Conservation (phyloP, 106 monocot species). For the Alisma plantagoaquatica region DNA sequence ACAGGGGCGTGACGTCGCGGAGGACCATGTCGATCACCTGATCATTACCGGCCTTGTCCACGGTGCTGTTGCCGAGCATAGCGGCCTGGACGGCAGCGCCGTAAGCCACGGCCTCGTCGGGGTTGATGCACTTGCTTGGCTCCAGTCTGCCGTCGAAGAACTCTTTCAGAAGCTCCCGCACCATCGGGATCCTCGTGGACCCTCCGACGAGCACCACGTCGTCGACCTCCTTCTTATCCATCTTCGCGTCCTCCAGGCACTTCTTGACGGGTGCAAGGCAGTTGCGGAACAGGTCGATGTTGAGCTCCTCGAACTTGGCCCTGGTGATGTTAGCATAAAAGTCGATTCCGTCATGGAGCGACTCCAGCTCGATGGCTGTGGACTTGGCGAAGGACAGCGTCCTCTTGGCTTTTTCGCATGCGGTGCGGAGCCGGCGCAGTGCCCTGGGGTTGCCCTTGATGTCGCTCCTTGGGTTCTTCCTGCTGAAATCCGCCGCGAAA, state of each 20-base stretch:
- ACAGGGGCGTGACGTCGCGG: conserved; percentile 28
- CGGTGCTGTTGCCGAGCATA: conserved; percentile 12
- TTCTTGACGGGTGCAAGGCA: too few species aligned
- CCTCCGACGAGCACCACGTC: conserved; percentile 16
- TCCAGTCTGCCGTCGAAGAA: conserved; percentile 42
- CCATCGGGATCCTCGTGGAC: conserved; percentile 20
- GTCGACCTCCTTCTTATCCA: background rate
- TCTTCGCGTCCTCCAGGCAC: too few species aligned
- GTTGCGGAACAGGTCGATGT: too few species aligned
- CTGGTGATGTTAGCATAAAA: conserved; percentile 9
- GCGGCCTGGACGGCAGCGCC: conserved; percentile 27
- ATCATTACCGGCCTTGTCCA: conserved; percentile 23
- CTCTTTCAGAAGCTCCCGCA: conserved; percentile 33
- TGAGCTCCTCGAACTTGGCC: too few species aligned
- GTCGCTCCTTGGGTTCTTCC: conserved; percentile 10
- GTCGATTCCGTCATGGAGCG: conserved; percentile 11
- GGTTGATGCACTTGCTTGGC: conserved; percentile 53
- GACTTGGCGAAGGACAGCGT: conserved; percentile 7
- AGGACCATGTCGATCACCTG: conserved; percentile 28
- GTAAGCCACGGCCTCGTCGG: conserved; percentile 39
- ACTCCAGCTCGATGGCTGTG: conserved; percentile 13
- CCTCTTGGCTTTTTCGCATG: conserved; percentile 13
- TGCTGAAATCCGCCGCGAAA: too few species aligned
- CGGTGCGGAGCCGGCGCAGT: too few species aligned
- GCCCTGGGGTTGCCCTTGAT: conserved; percentile 13